phyloP scores from a whole-genome alignment of 2,329 filamentous ascomycete genomes.

The Aspergillus felis region DNA sequence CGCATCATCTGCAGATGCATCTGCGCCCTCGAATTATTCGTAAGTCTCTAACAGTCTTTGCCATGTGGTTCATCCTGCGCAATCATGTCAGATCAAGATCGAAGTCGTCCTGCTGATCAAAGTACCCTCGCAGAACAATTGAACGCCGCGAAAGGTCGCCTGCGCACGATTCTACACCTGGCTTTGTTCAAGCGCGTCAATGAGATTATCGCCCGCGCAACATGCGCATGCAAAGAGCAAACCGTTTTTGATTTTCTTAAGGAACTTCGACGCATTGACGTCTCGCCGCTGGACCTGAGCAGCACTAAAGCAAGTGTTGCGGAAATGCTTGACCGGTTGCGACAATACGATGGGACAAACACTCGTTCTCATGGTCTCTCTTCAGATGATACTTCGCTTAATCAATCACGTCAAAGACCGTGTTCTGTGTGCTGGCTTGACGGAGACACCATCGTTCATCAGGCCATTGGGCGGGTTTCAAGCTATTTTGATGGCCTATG shows the following conservation, averaged over 20 bases:
- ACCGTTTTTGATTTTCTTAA: conserved; percentile 1
- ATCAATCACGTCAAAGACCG: too few species aligned
- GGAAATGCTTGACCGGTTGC: not conserved
- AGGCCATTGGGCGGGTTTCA: not conserved
- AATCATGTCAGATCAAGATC: too few species aligned
- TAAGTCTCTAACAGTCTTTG: not conserved
- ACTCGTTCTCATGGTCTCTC: not conserved
- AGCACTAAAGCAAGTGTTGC: not conserved
- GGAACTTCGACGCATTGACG: not conserved
- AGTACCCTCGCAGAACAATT: conserved; percentile 1
- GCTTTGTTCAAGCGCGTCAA: not conserved
- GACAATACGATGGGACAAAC: not conserved
- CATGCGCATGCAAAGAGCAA: not conserved
- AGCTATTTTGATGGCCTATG: conserved; percentile 7
- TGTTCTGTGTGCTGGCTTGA: not conserved
- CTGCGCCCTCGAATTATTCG: not conserved
- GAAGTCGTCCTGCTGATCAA: too few species aligned
- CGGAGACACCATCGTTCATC: not conserved
- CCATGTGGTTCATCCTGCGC: too few species aligned
- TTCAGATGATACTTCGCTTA: too few species aligned
- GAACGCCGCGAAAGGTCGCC: conserved; percentile 3
- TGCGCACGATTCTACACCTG: conserved; percentile 2
- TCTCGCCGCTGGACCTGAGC: conserved; percentile 1
- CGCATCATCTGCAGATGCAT: not conserved
- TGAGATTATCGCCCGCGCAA: not conserved